Evolutionary conservation across 169 alveolate genomes (phyloP), one percentile per base, ranked within the genome.

Genomic region (Eimeria praecox): DNA sequence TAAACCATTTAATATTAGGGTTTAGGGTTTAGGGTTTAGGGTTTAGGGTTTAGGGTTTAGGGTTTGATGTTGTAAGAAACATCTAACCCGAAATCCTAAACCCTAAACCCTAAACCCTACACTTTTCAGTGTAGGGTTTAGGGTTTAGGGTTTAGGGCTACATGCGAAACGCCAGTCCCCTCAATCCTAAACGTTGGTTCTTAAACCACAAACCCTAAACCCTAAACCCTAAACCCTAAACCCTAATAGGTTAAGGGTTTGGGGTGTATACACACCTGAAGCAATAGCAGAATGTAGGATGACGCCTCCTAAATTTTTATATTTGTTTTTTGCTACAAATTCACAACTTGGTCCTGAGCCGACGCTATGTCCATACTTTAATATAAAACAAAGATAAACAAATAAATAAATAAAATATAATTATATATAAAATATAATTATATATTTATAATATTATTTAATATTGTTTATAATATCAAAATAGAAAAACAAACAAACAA

Each of bases 301-400:
- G n/a, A 98, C 92, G 12, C 99, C 99, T 1, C 98, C 99, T 3
- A 98, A 97, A 10, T 97, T 97, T 46, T 49, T 88, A n/a, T 91
- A 52, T n/a, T 87, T 75, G 5, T 59, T 77, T 52, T 89, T 54
- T 35, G 52, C 38, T n/a, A 96, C 97, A 16, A 98, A 91, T 90
- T 98, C 98, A 69, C 98, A 97, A 42, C 98, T 73, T n/a, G 99
- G 98, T 38, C 98, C 99, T 24, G 99, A 96, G 33, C 99, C 99
- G 40, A 98, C 95, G 27, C 98, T 95, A 88, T 98, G 97, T 33
- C 99, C 99, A 92, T 98, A 98, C 95, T 94, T n/a, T n/a, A n/a
- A n/a, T n/a, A n/a, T n/a, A n/a, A n/a, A n/a, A n/a, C n/a, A n/a
- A n/a, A n/a, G n/a, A n/a, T n/a, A n/a, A n/a, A n/a, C n/a, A n/a